Evolutionary conservation across 805 yeast genomes (phyloP).

Genomic region (Candida ascalaphidarum): DNA sequence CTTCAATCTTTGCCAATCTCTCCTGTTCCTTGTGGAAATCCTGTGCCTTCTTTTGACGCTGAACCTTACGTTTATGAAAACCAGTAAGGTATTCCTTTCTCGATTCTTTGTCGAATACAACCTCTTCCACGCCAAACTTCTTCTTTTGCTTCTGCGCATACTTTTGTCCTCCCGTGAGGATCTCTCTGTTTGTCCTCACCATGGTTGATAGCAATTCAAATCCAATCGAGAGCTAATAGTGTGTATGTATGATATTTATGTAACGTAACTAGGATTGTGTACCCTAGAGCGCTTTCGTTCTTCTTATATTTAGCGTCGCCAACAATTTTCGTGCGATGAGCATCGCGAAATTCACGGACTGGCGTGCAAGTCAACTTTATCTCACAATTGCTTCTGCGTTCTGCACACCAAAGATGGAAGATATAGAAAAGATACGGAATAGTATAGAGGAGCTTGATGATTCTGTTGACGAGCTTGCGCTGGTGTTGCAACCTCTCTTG

Average conservation of each 20-base stretch:
- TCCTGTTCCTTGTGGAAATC: conserved; percentile 72
- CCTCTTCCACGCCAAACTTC: conserved; percentile 71
- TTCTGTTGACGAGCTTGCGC: conserved; percentile 26
- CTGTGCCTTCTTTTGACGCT: conserved; percentile 80
- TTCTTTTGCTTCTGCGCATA: conserved; percentile 63
- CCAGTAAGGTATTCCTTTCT: conserved; percentile 86
- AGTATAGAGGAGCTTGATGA: conserved; percentile 30
- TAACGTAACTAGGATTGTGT: no score
- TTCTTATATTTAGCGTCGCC: no score
- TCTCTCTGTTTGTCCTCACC: conserved; percentile 58
- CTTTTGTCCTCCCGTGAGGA: conserved; percentile 79
- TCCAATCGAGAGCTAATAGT: no score
- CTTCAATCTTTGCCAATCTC: conserved; percentile 62
- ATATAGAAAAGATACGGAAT: conserved; percentile 30
- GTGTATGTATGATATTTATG: no score
- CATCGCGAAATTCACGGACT: no score
- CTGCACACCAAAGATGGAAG: conserved; percentile 31
- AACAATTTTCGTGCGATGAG: no score
- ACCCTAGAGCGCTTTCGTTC: no score
- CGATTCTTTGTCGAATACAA: conserved; percentile 72
- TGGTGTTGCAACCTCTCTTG: conserved; percentile 26
- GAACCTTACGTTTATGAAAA: conserved; percentile 86
- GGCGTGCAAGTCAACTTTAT: no score
- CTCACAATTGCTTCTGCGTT: no score
- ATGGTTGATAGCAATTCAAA: no score